Base-by-base conservation (phyloP, 1,139 yeast species). In the Blastobotrys raffinosifermentans region DNA sequence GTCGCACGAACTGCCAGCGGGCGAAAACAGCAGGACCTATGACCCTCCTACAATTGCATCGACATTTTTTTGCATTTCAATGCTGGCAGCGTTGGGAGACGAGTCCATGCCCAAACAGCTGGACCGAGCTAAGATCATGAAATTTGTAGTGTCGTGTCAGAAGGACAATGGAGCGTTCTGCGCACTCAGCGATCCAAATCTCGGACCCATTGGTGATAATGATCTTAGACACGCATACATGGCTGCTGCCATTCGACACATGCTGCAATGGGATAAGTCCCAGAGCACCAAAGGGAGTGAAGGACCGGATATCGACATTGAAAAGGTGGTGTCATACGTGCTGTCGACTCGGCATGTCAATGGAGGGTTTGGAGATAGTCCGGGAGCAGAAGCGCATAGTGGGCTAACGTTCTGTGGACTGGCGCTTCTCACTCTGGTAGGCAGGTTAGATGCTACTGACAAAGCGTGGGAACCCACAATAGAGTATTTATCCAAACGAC, bases 371-470 rank as follows among this genome's bases (percentile, higher is more conserved):
- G 77, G 81, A 3, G 67, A 63, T 34, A 36, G 40, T 5, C 54
- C 58, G 4, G 64, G 70, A 38, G 68, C 73, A 16, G 98, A 91
- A 58, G 70, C 93, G 2, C 97, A 91, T 60, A 77, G 89, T 6
- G 98, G 98, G 0, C 70, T 82, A 46, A 82, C 95, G 0, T 91
- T 77, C 54, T 89, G 97, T 61, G 96, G 86, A 0, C 53, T 91
- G 27, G 84, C 85, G 0, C 63, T 84, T 1, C 66, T 86, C 41
- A 57, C 59, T 26, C 50, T 84, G 31, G 54, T 77, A 4, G 69
- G 60, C 3, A 43, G 44, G 5, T 31, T 67, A 11, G 46, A 50
- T 13, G 45, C 57, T 11, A 13, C 7, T 13, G 10, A 20, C 16
- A 31, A 40, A 1, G 39, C 41, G 2, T 66, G 71, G 69, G 53